Evolutionary conservation across 2,329 filamentous ascomycete species (phyloP).

Genomic region (Taxawa tesnikishii): DNA sequence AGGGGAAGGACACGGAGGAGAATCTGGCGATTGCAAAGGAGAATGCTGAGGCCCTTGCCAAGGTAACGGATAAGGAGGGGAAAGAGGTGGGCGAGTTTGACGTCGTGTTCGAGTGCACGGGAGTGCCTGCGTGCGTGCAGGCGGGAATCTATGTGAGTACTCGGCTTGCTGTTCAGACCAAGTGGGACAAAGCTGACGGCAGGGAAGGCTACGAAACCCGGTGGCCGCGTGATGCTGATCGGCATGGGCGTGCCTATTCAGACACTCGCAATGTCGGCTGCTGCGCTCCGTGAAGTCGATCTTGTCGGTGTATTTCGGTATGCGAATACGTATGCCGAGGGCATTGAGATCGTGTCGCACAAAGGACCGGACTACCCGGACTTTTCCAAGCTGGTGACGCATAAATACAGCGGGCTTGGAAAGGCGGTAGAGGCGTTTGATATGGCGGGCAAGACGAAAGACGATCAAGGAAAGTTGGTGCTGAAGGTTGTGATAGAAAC

Average conservation of each 20-base stretch:
- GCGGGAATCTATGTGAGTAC: constrained; percentile 52
- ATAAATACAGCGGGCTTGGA: constrained; percentile 54
- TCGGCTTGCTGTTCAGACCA: neutral
- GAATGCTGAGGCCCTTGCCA: constrained; percentile 29
- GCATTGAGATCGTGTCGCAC: constrained; percentile 47
- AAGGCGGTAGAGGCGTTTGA: constrained; percentile 54
- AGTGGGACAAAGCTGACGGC: constrained; percentile 4
- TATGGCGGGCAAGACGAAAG: constrained; percentile 55
- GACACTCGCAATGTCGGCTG: constrained; percentile 59
- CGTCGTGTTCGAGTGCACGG: constrained; percentile 64
- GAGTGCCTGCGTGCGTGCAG: constrained; percentile 63
- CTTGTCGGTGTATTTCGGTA: constrained; percentile 70
- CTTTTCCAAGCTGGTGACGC: constrained; percentile 61
- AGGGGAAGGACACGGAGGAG: constrained; percentile 41
- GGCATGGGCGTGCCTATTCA: constrained; percentile 71
- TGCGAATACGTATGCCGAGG: constrained; percentile 61
- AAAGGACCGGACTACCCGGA: constrained; percentile 41
- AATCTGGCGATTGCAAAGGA: constrained; percentile 38
- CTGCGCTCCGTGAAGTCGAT: constrained; percentile 63
- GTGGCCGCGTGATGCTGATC: constrained; percentile 63
- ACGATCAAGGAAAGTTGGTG: constrained; percentile 55
- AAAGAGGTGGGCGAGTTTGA: constrained; percentile 45
- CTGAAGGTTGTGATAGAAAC: constrained; percentile 54
- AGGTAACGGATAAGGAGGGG: constrained; percentile 20
- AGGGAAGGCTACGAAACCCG: constrained; percentile 45